Conservation (phyloP, 2,329 filamentous ascomycete species). For the Cladophialophora immunda region DNA sequence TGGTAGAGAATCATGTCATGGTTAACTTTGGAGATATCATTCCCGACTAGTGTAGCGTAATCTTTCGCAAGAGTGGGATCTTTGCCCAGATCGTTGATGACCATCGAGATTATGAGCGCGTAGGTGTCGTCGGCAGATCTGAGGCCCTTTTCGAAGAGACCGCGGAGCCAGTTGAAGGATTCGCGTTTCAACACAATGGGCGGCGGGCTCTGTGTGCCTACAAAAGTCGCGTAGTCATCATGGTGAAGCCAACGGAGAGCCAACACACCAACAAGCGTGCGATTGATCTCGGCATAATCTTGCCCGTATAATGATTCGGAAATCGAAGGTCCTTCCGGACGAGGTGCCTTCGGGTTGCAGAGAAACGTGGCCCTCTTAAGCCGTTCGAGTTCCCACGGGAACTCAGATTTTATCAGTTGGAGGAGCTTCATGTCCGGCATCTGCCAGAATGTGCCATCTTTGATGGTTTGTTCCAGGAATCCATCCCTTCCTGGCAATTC, state of each 20-base stretch:
- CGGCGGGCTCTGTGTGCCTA: conserved; percentile 39
- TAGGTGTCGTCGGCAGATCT: conserved; percentile 40
- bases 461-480: conserved; percentile 20
- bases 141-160: conserved; percentile 37
- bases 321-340: conserved; percentile 39
- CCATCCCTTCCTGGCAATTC: background rate
- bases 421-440: conserved; percentile 40
- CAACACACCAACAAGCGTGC: conserved; percentile 50
- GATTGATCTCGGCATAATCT: conserved; percentile 50
- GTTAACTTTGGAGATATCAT: conserved; percentile 38
- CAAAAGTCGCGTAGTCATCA: conserved; percentile 47
- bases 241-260: conserved; percentile 49
- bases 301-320: conserved; percentile 43
- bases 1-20: conserved; percentile 47
- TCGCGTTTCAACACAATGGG: conserved; percentile 39
- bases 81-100: conserved; percentile 52
- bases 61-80: conserved; percentile 45
- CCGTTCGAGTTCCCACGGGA: conserved; percentile 43
- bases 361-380: conserved; percentile 43
- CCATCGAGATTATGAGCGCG: conserved; percentile 46
- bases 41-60: conserved; percentile 21
- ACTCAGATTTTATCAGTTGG: conserved; percentile 40
- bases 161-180: conserved; percentile 44
- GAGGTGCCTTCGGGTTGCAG: conserved; percentile 20
- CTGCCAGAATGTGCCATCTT: conserved; percentile 31